A percentile compares a stretch with the other conserved stretches of the same genome.
These are phyloP conservation scores for Russula lepida DNA, from an alignment of 768 basidiomycete species.

Conservation along the genomic window DNA sequence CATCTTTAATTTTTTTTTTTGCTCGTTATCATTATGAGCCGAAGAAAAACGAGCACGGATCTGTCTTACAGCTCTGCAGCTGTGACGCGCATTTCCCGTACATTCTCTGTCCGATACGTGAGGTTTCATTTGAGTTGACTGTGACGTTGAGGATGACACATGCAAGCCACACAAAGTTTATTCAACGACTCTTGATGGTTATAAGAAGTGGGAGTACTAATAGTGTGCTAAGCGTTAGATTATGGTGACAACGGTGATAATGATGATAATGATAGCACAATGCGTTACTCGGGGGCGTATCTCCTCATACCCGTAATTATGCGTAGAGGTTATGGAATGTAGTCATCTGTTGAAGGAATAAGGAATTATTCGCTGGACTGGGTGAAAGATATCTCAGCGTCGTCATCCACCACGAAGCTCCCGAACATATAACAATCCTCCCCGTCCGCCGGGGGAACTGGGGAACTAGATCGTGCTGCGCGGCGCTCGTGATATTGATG, in stretches of 20 bases:
- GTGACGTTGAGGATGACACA: not conserved
- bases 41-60: constrained; percentile 9
- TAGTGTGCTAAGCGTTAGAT: not conserved
- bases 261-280: not conserved
- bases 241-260: not conserved
- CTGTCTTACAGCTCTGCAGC: constrained; percentile 2
- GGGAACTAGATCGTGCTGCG: constrained; percentile 48
- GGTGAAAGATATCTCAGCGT: constrained; percentile 52
- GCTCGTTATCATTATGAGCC: constrained; percentile 9
- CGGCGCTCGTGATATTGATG: constrained; percentile 25
- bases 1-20: not conserved
- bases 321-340: not conserved
- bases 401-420: constrained; percentile 77
- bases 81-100: constrained; percentile 8
- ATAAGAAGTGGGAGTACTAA: not conserved
- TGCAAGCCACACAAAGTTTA: not conserved
- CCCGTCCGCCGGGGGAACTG: constrained; percentile 40
- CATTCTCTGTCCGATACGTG: not conserved
- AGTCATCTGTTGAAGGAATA: no score
- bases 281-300: not conserved
- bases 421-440: constrained; percentile 63
- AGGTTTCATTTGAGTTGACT: not conserved
- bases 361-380: constrained; percentile 22
- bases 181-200: not conserved
- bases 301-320: not conserved